Evolutionary conservation across 2,329 filamentous ascomycete species (phyloP).

Genomic region (Stenocarpella maydis): DNA sequence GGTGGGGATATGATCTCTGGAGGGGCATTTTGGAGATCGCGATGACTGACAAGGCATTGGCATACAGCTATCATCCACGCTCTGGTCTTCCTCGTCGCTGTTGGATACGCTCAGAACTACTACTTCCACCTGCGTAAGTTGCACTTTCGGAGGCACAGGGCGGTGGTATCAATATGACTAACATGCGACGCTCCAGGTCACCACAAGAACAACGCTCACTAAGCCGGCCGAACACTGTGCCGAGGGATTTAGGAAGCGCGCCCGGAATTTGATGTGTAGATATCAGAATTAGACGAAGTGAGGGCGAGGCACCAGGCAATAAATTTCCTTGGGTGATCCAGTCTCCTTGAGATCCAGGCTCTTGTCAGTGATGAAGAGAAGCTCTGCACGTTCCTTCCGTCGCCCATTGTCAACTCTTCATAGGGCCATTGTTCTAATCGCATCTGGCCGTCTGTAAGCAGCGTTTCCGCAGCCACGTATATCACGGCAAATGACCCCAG

Average conservation of each 20-base stretch:
- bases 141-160: neutral
- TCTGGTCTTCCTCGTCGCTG: conserved; percentile 76
- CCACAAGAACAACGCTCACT: conserved; percentile 99
- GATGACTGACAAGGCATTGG: conserved; percentile 26
- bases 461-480: no score
- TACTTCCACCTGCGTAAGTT: conserved; percentile 99
- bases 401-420: neutral
- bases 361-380: neutral
- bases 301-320: conserved; percentile 18
- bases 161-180: neutral
- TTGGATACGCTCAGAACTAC: conserved; percentile 98
- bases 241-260: conserved; percentile 31
- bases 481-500: neutral
- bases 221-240: conserved; percentile 49
- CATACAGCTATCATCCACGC: conserved; percentile 83
- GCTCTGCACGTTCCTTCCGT: neutral
- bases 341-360: neutral
- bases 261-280: conserved; percentile 30
- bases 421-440: no score
- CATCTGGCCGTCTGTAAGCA: no score
- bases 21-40: neutral
- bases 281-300: conserved; percentile 32
- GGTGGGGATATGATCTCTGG: neutral
- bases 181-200: conserved; percentile 69
- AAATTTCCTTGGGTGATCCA: conserved; percentile 25